phyloP scores from a whole-genome alignment of 2,329 filamentous ascomycete genomes.

The Alternaria consortialis region DNA sequence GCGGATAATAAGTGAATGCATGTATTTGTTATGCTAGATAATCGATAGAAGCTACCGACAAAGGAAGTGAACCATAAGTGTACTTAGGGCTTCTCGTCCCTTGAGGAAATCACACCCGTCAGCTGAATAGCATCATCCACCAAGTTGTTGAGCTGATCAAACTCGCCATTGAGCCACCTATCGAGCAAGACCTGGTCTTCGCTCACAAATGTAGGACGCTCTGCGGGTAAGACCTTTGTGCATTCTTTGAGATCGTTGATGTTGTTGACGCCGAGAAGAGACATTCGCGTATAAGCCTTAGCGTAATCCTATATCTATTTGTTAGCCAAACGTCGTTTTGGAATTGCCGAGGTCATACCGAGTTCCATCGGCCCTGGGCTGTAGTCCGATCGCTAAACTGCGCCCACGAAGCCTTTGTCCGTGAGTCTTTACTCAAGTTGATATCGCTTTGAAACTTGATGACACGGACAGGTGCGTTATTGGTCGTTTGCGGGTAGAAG shows the following conservation, averaged over 20 bases:
- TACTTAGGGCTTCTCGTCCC: constrained; percentile 2
- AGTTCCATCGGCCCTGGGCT: constrained; percentile 46
- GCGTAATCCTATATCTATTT: constrained; percentile 56
- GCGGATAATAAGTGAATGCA: neutral
- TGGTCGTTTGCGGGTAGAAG: constrained; percentile 49
- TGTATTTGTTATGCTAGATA: neutral
- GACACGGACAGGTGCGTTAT: constrained; percentile 40
- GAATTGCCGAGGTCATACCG: constrained; percentile 31
- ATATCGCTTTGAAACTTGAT: constrained; percentile 52
- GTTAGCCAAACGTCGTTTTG: neutral
- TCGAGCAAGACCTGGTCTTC: constrained; percentile 42
- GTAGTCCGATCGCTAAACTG: constrained; percentile 32
- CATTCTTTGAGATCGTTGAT: constrained; percentile 66
- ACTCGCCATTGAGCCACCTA: constrained; percentile 45
- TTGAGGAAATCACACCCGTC: constrained; percentile 31
- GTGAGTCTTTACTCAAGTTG: constrained; percentile 44
- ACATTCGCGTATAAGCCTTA: constrained; percentile 63
- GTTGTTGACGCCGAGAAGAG: constrained; percentile 65
- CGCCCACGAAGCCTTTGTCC: constrained; percentile 46
- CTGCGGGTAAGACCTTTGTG: constrained; percentile 59
- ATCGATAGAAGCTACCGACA: neutral
- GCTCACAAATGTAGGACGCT: constrained; percentile 32
- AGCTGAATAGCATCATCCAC: constrained; percentile 48
- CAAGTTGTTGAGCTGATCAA: constrained; percentile 45
- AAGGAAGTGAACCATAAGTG: neutral